phyloP scores from a whole-genome alignment of 2,329 filamentous ascomycete genomes.

The Hypoxylon sp. region DNA sequence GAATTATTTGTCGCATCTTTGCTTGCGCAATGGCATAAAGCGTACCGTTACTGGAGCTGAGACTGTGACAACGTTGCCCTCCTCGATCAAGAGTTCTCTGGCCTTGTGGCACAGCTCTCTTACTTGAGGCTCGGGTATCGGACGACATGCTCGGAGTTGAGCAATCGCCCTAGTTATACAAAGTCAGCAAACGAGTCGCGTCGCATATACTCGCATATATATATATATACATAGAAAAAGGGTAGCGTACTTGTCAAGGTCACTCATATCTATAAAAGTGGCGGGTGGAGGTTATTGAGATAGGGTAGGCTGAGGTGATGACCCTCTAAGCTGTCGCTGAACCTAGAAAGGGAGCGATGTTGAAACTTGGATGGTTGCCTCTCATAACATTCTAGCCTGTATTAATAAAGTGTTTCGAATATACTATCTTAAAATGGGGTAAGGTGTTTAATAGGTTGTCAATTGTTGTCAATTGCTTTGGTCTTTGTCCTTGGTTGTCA shows the following conservation, averaged over 20 bases:
- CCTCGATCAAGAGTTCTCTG: slow-evolving; percentile 93
- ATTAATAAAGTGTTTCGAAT: not conserved
- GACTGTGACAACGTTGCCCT: slow-evolving; percentile 96
- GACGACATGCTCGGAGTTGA: slow-evolving; percentile 92
- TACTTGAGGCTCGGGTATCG: slow-evolving; percentile 94
- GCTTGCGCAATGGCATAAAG: not conserved
- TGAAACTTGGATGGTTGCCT: slow-evolving; percentile 2
- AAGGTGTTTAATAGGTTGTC: slow-evolving; percentile 1
- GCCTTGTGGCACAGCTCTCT: slow-evolving; percentile 98
- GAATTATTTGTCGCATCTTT: not conserved
- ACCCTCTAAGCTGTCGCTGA: slow-evolving; percentile 3
- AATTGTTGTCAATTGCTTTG: no score
- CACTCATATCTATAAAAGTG: slow-evolving; percentile 71
- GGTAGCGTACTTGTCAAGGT: slow-evolving; percentile 82
- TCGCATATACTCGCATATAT: not conserved
- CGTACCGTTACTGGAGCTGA: slow-evolving; percentile 90
- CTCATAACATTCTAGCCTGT: slow-evolving; percentile 34
- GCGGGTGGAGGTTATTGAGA: not conserved
- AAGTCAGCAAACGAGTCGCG: slow-evolving; percentile 24
- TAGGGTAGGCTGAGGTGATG: not conserved
- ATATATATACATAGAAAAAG: not conserved
- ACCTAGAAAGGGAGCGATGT: slow-evolving; percentile 10
- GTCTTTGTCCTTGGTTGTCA: no score
- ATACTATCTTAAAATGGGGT: not conserved
- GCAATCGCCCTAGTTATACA: slow-evolving; percentile 77